Evolutionary conservation across 805 yeast genomes (phyloP).

Genomic region (Candida pini): DNA sequence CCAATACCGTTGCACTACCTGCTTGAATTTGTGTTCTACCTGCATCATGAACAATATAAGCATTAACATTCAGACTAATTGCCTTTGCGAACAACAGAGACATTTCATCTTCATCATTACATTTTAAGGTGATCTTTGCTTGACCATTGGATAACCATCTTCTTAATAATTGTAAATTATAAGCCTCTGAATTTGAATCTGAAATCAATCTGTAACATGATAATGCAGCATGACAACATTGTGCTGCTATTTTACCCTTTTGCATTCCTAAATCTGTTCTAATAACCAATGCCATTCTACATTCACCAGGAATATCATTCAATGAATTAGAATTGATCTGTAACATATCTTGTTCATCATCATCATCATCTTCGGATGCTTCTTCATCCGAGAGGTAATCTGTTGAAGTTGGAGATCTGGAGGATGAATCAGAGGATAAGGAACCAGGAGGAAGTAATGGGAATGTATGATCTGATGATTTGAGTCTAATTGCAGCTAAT

Average conservation of each 20-base stretch:
- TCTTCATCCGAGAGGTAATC: conserved; percentile 21
- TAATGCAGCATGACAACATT: conserved; percentile 96
- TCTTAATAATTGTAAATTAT: conserved; percentile 56
- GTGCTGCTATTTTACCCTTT: conserved; percentile 96
- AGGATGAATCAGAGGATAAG: conserved; percentile 1
- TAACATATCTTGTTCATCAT: conserved; percentile 34
- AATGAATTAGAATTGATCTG: conserved; percentile 56
- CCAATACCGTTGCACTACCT: conserved; percentile 94
- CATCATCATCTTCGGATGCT: conserved; percentile 27
- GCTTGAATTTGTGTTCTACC: conserved; percentile 97
- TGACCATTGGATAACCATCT: conserved; percentile 87
- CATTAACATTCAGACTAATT: conserved; percentile 68
- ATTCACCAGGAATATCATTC: conserved; percentile 71
- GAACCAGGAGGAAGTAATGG: too few relatives aligned
- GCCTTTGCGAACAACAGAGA: conserved; percentile 78
- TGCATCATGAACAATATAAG: conserved; percentile 86
- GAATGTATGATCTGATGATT: neutral
- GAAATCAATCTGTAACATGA: conserved; percentile 74
- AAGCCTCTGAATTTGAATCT: conserved; percentile 42
- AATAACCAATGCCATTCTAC: conserved; percentile 80
- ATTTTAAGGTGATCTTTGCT: conserved; percentile 86
- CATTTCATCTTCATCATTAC: conserved; percentile 63
- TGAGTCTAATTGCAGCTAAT: neutral
- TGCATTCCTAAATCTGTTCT: conserved; percentile 88
- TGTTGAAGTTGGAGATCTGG: conserved; percentile 18